Conservation (phyloP, 176 grass and related monocot genomes). For the Themeda triandra region DNA sequence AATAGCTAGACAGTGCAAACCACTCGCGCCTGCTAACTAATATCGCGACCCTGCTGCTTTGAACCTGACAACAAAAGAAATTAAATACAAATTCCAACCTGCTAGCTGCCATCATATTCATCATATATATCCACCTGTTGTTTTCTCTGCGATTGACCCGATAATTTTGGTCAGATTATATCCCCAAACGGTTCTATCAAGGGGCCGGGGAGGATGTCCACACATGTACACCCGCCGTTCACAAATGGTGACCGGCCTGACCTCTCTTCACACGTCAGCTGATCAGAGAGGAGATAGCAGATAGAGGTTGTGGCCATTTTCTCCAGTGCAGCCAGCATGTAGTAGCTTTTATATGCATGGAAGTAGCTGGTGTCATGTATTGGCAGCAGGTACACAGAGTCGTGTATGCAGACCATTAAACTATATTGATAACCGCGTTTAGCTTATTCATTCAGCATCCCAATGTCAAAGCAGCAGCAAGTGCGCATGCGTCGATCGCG, state of each 20-base stretch:
- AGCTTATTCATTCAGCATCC: background rate
- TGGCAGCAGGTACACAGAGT: background rate
- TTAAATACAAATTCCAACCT: background rate
- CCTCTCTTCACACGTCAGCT: constrained; percentile 22
- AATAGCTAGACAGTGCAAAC: background rate
- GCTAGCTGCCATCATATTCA: background rate
- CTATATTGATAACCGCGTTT: background rate
- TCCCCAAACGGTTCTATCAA: constrained; percentile 16
- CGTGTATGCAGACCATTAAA: background rate
- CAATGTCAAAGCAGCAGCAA: constrained; percentile 22
- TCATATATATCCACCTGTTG: constrained; percentile 6
- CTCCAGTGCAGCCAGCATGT: background rate
- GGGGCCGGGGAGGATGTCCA: constrained; percentile 13
- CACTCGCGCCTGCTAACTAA: background rate
- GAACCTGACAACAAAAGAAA: constrained; percentile 35
- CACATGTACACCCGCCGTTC: constrained; percentile 2
- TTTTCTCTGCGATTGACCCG: constrained; percentile 11
- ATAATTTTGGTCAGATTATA: constrained; percentile 14
- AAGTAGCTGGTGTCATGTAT: constrained; percentile 20
- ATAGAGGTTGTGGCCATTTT: constrained; percentile 13
- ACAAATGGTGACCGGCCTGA: constrained; percentile 24
- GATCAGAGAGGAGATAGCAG: background rate
- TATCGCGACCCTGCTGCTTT: too few species aligned
- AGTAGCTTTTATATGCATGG: too few species aligned
- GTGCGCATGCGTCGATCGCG: background rate